A percentile compares a stretch with the other conserved stretches of the same genome.
Evolutionary conservation across 371 early-diverging fungal species (phyloP).

Genomic region (Syncephalastrum racemosum): DNA sequence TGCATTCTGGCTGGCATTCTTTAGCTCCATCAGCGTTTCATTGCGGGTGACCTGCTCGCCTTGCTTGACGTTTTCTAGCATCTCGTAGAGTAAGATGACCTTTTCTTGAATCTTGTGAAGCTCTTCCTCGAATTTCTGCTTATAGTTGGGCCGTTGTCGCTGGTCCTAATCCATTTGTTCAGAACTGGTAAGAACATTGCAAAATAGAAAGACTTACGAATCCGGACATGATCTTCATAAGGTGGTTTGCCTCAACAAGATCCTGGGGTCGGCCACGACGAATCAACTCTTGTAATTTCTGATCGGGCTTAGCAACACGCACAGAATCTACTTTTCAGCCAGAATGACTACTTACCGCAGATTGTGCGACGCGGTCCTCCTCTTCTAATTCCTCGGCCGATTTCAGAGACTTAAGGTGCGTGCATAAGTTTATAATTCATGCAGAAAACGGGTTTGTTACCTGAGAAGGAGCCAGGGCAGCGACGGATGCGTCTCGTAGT

Average conservation of each 20-base stretch:
- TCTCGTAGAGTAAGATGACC: conserved; percentile 73
- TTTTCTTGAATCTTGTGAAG: conserved; percentile 81
- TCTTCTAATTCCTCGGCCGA: conserved; percentile 94
- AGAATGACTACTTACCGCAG: conserved; percentile 62
- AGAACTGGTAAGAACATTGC: neutral
- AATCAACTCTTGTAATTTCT: conserved; percentile 96
- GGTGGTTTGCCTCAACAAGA: conserved; percentile 90
- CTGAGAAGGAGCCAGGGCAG: conserved; percentile 26
- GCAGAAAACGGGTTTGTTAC: neutral
- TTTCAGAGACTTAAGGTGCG: conserved; percentile 55
- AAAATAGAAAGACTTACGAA: conserved; percentile 60
- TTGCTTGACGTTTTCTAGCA: conserved; percentile 68
- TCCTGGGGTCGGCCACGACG: conserved; percentile 96
- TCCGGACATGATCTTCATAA: conserved; percentile 97
- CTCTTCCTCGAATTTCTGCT: conserved; percentile 80
- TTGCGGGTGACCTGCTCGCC: conserved; percentile 55
- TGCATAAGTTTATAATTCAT: neutral
- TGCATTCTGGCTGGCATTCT: conserved; percentile 54
- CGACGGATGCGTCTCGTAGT: conserved; percentile 22
- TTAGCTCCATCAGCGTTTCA: conserved; percentile 56
- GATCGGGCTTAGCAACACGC: conserved; percentile 2
- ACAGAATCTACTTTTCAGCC: neutral
- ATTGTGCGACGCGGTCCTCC: conserved; percentile 89
- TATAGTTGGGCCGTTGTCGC: conserved; percentile 80
- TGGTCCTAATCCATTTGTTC: conserved; percentile 57